These are phyloP conservation scores for Pythium phragmiticola DNA, from an alignment of 352 stramenopile genomes.

Conservation along the genomic window DNA sequence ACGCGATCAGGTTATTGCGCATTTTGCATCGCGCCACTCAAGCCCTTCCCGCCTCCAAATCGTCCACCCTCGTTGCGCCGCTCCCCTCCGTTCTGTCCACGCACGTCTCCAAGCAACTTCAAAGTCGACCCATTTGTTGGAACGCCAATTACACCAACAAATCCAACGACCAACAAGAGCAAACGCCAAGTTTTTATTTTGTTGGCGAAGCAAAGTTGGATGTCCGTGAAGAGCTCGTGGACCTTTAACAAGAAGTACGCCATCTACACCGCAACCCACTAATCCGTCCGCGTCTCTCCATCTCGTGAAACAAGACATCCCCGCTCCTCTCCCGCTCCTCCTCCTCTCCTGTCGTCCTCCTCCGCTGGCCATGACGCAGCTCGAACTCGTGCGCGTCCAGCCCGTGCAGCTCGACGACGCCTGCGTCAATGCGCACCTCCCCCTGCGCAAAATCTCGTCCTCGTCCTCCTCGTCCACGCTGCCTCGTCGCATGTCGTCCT, in stretches of 20 bases:
- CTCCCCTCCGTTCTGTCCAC: background rate
- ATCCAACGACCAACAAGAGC: constrained; percentile 3
- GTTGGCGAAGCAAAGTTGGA: constrained; percentile 32
- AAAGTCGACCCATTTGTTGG: constrained; percentile 7
- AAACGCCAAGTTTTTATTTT: background rate
- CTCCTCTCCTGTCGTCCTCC: background rate
- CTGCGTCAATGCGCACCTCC: constrained; percentile 28
- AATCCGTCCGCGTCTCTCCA: constrained; percentile 21
- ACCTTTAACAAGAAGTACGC: constrained; percentile 87
- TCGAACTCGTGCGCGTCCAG: constrained; percentile 41
- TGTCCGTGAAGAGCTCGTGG: constrained; percentile 83
- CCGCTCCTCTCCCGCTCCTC: background rate
- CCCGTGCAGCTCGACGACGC: constrained; percentile 34
- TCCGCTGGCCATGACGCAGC: constrained; percentile 42
- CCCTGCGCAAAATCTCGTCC: constrained; percentile 39
- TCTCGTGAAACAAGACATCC: background rate
- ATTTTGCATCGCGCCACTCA: constrained; percentile 37
- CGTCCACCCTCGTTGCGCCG: constrained; percentile 1
- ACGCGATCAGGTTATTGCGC: constrained; percentile 68
- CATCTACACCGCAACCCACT: constrained; percentile 68
- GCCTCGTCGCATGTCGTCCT: constrained; percentile 36
- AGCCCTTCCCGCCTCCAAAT: constrained; percentile 2
- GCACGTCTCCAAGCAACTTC: constrained; percentile 1
- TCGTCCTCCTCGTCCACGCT: constrained; percentile 14
- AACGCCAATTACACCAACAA: background rate